Evolutionary conservation across 2,329 filamentous ascomycete species (phyloP).

Genomic region (Stromatinia cepivora): DNA sequence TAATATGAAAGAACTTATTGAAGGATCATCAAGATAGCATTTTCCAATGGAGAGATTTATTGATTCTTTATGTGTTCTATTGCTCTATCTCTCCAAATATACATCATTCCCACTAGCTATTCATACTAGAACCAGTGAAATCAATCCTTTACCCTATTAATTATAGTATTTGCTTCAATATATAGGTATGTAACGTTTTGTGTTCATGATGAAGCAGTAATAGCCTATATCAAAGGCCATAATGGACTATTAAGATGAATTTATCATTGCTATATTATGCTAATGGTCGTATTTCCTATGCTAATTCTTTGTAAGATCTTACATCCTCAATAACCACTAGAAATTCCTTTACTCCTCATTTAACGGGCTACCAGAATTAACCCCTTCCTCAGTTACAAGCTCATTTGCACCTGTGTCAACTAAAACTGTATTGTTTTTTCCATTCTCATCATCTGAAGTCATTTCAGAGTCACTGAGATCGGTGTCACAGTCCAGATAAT

Average conservation of each 20-base stretch:
- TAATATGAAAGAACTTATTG: neutral
- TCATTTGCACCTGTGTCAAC: neutral
- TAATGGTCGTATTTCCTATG: neutral
- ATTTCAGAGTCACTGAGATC: constrained; percentile 14
- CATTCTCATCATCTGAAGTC: constrained; percentile 2
- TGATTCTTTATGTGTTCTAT: no score
- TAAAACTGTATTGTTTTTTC: neutral
- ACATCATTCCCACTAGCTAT: no score
- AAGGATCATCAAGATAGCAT: neutral
- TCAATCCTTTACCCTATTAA: neutral
- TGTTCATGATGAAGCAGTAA: neutral
- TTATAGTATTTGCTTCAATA: neutral
- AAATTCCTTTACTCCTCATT: neutral
- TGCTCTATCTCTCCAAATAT: neutral
- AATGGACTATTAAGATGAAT: neutral
- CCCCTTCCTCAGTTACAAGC: neutral
- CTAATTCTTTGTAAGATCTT: neutral
- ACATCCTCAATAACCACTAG: neutral
- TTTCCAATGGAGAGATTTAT: neutral
- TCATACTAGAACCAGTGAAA: rapidly evolving
- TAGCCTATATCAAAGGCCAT: no score
- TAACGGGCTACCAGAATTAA: neutral
- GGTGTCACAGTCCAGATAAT: neutral
- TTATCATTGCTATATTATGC: neutral
- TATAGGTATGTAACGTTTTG: neutral